Percentiles rank a stretch among this genome's conserved stretches.
These are phyloP conservation scores for Trichosanthes truncata DNA, from an alignment of 306 rosid genomes.

Conservation along the genomic window DNA sequence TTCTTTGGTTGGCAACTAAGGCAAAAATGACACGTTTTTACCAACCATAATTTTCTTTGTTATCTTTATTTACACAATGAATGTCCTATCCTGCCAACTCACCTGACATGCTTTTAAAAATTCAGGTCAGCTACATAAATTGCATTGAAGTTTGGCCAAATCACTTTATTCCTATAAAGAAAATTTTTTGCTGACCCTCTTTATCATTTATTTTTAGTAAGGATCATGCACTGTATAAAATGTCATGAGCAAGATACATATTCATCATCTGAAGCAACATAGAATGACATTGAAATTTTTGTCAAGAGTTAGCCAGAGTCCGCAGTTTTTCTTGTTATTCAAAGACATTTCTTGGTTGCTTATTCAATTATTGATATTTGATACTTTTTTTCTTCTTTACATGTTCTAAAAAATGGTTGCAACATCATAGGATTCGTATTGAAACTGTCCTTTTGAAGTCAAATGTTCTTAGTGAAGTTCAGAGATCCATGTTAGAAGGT, in stretches of 20 bases:
- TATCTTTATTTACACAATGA: background rate
- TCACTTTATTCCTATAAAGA: background rate
- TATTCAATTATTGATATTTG: background rate
- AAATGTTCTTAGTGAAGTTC: constrained; percentile 73
- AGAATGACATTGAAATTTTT: too few species aligned
- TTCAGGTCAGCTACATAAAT: background rate
- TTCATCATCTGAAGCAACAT: background rate
- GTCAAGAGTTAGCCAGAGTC: background rate
- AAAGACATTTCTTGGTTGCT: background rate
- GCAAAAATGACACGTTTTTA: background rate
- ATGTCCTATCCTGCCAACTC: background rate
- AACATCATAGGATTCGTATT: constrained; percentile 61
- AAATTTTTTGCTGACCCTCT: background rate
- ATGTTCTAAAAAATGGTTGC: constrained; percentile 17
- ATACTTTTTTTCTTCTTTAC: background rate
- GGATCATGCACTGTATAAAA: background rate
- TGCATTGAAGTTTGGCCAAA: background rate
- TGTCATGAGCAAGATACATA: background rate
- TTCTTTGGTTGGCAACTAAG: background rate
- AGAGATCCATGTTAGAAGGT: constrained; percentile 78
- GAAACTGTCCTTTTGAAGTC: constrained; percentile 82
- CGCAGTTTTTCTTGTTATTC: background rate
- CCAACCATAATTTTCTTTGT: background rate
- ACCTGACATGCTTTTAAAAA: background rate
- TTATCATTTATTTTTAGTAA: background rate